phyloP scores from a whole-genome alignment of 805 yeast species.

The Naumovozyma castellii region DNA sequence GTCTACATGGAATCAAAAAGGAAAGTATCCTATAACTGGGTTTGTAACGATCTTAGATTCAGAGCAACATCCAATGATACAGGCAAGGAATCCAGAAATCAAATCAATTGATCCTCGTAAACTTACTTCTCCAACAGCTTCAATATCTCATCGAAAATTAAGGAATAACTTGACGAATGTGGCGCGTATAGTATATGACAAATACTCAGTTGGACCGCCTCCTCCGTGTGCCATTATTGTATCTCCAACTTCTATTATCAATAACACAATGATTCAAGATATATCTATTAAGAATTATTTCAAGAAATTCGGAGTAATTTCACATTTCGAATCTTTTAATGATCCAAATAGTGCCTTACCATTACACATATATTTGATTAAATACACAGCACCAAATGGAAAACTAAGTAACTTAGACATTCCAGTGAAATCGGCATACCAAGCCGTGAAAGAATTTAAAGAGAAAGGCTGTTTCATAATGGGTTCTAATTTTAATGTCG shows the following conservation, averaged over 20 bases:
- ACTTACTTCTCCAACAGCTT: neutral
- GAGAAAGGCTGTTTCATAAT: slow-evolving; percentile 42
- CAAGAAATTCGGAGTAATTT: slow-evolving; percentile 53
- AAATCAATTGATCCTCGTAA: slow-evolving; percentile 22
- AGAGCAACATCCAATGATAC: slow-evolving; percentile 11
- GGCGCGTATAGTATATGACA: slow-evolving; percentile 44
- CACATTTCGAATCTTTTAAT: slow-evolving; percentile 46
- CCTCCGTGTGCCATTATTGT: slow-evolving; percentile 64
- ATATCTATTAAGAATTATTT: slow-evolving; percentile 40
- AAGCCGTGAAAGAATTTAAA: slow-evolving; percentile 36
- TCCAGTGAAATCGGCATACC: slow-evolving; percentile 40
- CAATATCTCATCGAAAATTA: slow-evolving; percentile 9
- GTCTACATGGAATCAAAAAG: slow-evolving; percentile 17
- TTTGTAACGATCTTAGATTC: slow-evolving; percentile 11
- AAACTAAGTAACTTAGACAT: slow-evolving; percentile 32
- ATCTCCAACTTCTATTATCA: slow-evolving; percentile 37
- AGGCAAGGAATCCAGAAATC: slow-evolving; percentile 13
- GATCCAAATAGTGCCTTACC: slow-evolving; percentile 76
- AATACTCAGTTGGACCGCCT: slow-evolving; percentile 62
- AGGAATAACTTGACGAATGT: slow-evolving; percentile 10
- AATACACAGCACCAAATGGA: slow-evolving; percentile 47
- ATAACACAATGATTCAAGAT: slow-evolving; percentile 11
- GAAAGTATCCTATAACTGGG: slow-evolving; percentile 19
- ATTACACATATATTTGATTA: slow-evolving; percentile 57
- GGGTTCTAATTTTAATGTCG: slow-evolving; percentile 39